Evolutionary conservation across 2,329 filamentous ascomycete species (phyloP).

Genomic region (Aspergillus felis): DNA sequence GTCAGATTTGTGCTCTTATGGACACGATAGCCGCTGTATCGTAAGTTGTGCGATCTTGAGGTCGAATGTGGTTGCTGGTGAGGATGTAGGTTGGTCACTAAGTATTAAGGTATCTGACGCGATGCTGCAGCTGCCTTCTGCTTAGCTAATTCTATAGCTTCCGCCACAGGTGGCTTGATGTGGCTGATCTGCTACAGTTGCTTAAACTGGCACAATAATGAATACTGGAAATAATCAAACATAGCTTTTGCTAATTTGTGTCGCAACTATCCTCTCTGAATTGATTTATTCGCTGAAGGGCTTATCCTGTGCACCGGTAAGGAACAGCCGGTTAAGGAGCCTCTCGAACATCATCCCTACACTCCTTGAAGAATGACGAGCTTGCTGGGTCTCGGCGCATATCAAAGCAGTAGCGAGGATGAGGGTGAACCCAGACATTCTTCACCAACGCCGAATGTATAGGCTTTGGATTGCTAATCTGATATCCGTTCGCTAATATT

Average conservation of each 20-base stretch:
- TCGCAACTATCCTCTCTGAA: background rate
- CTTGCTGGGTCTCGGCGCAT: slow-evolving; percentile 41
- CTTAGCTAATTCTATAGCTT: slow-evolving; percentile 30
- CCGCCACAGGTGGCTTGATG: background rate
- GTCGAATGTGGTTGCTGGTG: background rate
- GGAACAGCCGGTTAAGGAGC: background rate
- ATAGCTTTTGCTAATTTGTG: background rate
- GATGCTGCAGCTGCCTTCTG: slow-evolving; percentile 36
- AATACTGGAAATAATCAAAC: background rate
- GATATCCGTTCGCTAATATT: slow-evolving; percentile 4
- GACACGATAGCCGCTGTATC: background rate
- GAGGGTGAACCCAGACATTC: slow-evolving; percentile 25
- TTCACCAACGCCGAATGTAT: slow-evolving; percentile 21
- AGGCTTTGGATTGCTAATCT: background rate
- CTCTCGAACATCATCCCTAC: background rate
- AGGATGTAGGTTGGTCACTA: background rate
- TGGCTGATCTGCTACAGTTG: background rate
- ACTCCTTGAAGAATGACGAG: slow-evolving; percentile 7
- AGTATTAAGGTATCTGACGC: slow-evolving; percentile 26
- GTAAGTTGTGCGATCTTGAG: background rate
- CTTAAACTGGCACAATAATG: background rate
- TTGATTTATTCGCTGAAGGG: background rate
- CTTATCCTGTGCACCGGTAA: slow-evolving; percentile 4
- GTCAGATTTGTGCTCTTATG: background rate
- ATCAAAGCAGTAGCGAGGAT: slow-evolving; percentile 46